A percentile compares a stretch with the other conserved stretches of the same genome.
Evolutionary conservation across 495 filamentous ascomycete genomes (phyloP).

Genomic region (Cercophora samala): DNA sequence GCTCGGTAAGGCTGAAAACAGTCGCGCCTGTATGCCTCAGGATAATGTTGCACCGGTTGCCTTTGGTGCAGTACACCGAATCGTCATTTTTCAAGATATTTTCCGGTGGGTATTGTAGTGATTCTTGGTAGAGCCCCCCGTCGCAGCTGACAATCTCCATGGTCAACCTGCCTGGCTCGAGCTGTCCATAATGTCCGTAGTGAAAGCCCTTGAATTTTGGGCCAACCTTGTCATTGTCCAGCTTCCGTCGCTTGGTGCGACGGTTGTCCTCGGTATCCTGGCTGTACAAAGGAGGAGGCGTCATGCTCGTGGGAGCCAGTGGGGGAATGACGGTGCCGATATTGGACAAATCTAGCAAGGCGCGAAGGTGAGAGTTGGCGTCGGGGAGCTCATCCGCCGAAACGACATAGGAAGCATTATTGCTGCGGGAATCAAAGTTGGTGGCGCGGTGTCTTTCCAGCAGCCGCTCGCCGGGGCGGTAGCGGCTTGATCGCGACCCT

Average conservation of each 20-base stretch:
- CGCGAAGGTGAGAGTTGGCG: conserved; percentile 43
- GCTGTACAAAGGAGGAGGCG: conserved; percentile 28
- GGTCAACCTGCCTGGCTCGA: conserved; percentile 69
- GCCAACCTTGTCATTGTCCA: conserved; percentile 59
- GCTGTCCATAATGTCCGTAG: conserved; percentile 81
- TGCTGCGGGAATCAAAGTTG: neutral
- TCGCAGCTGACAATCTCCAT: conserved; percentile 91
- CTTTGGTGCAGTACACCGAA: conserved; percentile 86
- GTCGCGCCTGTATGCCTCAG: conserved; percentile 73
- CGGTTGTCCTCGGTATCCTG: conserved; percentile 47
- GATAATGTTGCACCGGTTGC: conserved; percentile 77
- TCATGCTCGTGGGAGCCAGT: conserved; percentile 35
- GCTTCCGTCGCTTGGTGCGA: conserved; percentile 68
- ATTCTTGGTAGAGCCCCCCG: conserved; percentile 69
- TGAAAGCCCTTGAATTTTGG: conserved; percentile 58
- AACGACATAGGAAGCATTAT: neutral
- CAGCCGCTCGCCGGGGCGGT: conserved; percentile 33
- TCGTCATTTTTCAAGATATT: conserved; percentile 80
- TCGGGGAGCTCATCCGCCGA: conserved; percentile 28
- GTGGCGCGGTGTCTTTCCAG: conserved; percentile 18
- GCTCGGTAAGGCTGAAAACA: conserved; percentile 74
- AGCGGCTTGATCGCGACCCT: conserved; percentile 28
- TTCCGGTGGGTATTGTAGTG: conserved; percentile 62
- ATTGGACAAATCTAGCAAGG: conserved; percentile 45
- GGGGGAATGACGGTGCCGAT: conserved; percentile 36